Evolutionary conservation across 1,284 basidiomycete genomes (phyloP).

Genomic region (Apiotrichum montevideense): DNA sequence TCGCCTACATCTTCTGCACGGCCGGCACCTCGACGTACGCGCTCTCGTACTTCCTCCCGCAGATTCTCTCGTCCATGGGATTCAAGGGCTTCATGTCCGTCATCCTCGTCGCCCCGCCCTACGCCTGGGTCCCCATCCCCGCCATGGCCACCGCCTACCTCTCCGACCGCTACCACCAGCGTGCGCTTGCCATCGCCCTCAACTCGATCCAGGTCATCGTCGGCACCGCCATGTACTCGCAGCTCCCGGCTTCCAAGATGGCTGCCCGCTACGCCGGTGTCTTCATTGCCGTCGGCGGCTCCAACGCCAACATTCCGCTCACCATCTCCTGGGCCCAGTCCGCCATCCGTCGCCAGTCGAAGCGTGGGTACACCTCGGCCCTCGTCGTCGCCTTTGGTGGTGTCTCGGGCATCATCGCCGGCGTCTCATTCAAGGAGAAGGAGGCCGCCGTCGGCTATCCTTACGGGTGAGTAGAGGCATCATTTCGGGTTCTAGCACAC

Average conservation of each 20-base stretch:
- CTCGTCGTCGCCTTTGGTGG: constrained; percentile 16
- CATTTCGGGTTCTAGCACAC: no score
- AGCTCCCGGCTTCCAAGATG: constrained; percentile 1
- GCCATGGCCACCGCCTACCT: constrained; percentile 36
- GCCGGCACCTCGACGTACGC: constrained; percentile 14
- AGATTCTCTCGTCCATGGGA: constrained; percentile 46
- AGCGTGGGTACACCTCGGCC: constrained; percentile 31
- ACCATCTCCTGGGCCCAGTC: constrained; percentile 41
- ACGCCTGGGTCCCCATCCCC: constrained; percentile 39
- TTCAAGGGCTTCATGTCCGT: constrained; percentile 38
- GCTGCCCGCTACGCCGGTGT: constrained; percentile 10
- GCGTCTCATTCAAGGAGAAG: no score
- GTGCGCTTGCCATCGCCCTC: constrained; percentile 5
- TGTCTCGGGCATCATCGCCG: not conserved
- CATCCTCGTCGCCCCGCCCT: constrained; percentile 46
- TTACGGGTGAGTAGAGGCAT: no score
- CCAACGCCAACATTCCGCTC: constrained; percentile 33
- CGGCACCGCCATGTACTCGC: constrained; percentile 17
- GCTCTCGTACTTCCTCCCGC: constrained; percentile 45
- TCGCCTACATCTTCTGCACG: constrained; percentile 44
- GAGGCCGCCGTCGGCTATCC: no score
- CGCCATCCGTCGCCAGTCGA: constrained; percentile 47
- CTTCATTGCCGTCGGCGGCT: constrained; percentile 37
- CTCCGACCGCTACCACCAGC: constrained; percentile 21
- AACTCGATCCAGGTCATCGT: constrained; percentile 8